phyloP scores from a whole-genome alignment of 495 filamentous ascomycete species.

The Penicillium atrosanguineum region DNA sequence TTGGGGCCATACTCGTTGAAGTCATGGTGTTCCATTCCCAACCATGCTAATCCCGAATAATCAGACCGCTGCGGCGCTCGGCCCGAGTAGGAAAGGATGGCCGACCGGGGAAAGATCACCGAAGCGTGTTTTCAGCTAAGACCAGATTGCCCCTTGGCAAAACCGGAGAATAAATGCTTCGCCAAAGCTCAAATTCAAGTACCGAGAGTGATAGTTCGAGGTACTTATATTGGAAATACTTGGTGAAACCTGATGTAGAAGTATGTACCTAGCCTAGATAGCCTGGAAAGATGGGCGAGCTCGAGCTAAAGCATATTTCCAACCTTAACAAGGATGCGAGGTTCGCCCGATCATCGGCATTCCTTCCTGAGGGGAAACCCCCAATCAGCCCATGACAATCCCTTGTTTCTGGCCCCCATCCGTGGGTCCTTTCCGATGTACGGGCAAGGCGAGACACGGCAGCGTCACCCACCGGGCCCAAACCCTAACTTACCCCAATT shows the following conservation, averaged over 20 bases:
- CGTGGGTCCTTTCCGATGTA: neutral
- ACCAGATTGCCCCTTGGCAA: constrained; percentile 1
- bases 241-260: neutral
- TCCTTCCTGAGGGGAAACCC: neutral
- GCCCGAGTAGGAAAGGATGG: constrained; percentile 2
- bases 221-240: neutral
- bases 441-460: neutral
- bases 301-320: neutral
- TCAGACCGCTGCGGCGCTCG: neutral
- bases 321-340: neutral
- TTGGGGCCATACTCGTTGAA: neutral
- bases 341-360: neutral
- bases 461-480: neutral
- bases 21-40: neutral
- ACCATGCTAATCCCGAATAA: neutral
- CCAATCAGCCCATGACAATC: neutral
- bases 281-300: neutral
- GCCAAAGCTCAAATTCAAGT: neutral
- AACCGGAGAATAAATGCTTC: neutral
- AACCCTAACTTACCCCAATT: constrained; percentile 1
- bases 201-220: neutral
- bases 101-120: constrained; percentile 4
- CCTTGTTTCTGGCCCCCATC: neutral
- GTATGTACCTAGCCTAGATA: neutral
- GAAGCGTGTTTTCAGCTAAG: neutral